Conservation (phyloP, 768 basidiomycete species). For the Trametopsis cervina region DNA sequence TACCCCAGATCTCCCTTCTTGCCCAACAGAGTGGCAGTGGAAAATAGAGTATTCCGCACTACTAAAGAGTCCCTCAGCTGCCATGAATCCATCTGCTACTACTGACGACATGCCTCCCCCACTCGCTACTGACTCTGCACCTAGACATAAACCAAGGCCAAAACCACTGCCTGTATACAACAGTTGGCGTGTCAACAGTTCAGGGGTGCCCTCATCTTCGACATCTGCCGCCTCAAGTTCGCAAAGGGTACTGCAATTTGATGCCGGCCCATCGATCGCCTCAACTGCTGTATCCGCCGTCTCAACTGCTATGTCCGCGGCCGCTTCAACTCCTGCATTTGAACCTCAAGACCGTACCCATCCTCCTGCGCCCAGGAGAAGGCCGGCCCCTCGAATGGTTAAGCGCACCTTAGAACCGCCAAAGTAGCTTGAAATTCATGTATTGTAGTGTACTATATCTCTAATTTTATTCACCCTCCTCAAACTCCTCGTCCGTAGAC, state of each 20-base stretch:
- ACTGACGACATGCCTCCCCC: background rate
- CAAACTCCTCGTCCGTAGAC: background rate
- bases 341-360: background rate
- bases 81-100: background rate
- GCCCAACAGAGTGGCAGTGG: too few species aligned
- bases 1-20: background rate
- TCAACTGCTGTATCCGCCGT: background rate
- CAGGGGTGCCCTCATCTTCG: background rate
- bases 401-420: background rate
- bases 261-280: background rate
- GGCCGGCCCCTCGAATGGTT: background rate
- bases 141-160: background rate
- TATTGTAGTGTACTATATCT: background rate
- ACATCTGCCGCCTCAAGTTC: background rate
- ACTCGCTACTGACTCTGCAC: background rate
- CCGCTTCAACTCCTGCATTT: background rate
- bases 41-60: too few species aligned
- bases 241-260: background rate
- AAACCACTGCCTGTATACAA: background rate
- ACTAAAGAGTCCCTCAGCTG: background rate
- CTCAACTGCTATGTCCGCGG: background rate
- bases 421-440: background rate
- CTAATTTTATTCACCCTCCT: background rate
- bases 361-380: background rate
- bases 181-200: background rate